Evolutionary conservation across 2,329 filamentous ascomycete species (phyloP), one percentile per base, ranked within the genome.

Genomic region (Teratosphaeria destructans): DNA sequence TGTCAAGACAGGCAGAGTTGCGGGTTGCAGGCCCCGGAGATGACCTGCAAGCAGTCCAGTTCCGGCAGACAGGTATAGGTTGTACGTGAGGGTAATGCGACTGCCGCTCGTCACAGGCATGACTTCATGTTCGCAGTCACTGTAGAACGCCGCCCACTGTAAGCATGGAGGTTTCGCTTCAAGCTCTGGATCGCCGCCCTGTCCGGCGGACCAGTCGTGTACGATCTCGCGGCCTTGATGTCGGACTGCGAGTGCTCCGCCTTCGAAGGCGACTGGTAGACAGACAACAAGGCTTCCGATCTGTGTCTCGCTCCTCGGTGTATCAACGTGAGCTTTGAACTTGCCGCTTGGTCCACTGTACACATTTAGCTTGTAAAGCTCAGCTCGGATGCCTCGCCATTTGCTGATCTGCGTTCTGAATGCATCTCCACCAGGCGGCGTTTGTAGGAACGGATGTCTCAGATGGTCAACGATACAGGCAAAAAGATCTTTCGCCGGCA

Each of bases 61-160:
- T 4, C 74, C 70, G 26, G 71, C 67, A 1, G 72, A 70, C 11
- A 75, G 69, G 62, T 76, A 83, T 1, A 86, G 71, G 60, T 85
- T 85, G 70, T 86, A 85, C 0, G 82, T 85, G 26, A 86, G 67
- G 0, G 81, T 85, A 16, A 86, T 62, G 0, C 81, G 78, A 59
- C 85, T 75, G 0, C 82, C 82, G 1, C 70, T 63, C 0, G 71
- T 79, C 5, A 86, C 76, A 14, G 78, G 74, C 0, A 77, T 64
- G 1, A 82, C 76, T 62, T 82, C 78, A 57, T 82, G 80, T 60
- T 81, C 76, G 63, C 78, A 82, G 65, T 82, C 78, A 58, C 75
- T 74, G 64, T 80, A 80, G 70, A 83, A 83, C 0, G 81, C 80
- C 0, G 78, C 78, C 80, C 80, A 83, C 26, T 73, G 65, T 55